Evolutionary conservation across 768 basidiomycete genomes (phyloP).

Genomic region (Crucibulum laeve): DNA sequence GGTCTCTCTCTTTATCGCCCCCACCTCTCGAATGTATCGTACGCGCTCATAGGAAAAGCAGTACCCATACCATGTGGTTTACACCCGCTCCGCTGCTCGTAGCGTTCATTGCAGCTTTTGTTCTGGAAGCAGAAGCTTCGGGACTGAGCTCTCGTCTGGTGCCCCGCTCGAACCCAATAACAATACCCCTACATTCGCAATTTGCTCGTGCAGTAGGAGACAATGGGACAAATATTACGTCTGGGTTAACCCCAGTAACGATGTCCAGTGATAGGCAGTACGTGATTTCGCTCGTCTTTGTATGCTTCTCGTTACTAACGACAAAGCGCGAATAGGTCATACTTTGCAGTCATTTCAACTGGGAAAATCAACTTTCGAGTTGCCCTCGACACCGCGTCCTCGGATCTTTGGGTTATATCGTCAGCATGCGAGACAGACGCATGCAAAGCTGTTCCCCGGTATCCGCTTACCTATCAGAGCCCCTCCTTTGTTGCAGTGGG

Average conservation of each 20-base stretch:
- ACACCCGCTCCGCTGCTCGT: background rate
- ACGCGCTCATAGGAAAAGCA: background rate
- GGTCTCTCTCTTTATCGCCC: background rate
- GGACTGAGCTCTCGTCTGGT: conserved; percentile 11
- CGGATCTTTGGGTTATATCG: conserved; percentile 69
- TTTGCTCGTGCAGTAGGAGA: conserved; percentile 2
- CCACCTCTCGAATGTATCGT: conserved; percentile 2
- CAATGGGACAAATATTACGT: conserved; percentile 3
- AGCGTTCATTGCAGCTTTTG: background rate
- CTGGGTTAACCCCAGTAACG: conserved; percentile 36
- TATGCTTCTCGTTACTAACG: background rate
- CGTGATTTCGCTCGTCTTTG: conserved; percentile 13
- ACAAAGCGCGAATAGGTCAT: conserved; percentile 50
- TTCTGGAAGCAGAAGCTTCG: conserved; percentile 1
- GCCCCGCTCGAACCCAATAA: conserved; percentile 21
- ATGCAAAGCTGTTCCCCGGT: conserved; percentile 60
- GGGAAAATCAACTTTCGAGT: conserved; percentile 66
- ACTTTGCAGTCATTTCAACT: conserved; percentile 55
- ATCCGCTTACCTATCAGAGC: conserved; percentile 64
- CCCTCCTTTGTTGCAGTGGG: conserved; percentile 61
- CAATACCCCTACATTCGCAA: conserved; percentile 20
- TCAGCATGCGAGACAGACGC: conserved; percentile 52
- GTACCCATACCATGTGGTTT: conserved; percentile 1
- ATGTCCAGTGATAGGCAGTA: conserved; percentile 43
- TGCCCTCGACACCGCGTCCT: conserved; percentile 71